These are phyloP conservation scores for Stephania japonica DNA, from an alignment of 164 flowering plant genomes.

Conservation along the genomic window DNA sequence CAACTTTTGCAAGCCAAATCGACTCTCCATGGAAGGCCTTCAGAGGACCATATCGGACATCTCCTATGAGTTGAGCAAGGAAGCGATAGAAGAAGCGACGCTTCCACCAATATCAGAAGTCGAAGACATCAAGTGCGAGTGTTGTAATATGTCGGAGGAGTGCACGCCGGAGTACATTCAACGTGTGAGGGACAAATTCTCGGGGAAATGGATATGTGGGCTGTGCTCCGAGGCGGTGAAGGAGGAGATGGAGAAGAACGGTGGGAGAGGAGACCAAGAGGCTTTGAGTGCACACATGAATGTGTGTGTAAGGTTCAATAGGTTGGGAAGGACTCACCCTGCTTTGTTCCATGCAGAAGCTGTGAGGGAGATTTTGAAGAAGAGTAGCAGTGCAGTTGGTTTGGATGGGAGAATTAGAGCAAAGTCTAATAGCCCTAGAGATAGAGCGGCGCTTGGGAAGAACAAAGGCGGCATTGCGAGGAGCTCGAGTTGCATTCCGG, in stretches of 20 bases:
- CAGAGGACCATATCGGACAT: slow-evolving; percentile 64
- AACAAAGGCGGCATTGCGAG: slow-evolving; percentile 42
- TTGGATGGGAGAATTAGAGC: slow-evolving; percentile 34
- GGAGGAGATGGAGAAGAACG: slow-evolving; percentile 61
- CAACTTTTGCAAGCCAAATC: slow-evolving; percentile 39
- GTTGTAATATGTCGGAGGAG: slow-evolving; percentile 77
- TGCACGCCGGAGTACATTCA: slow-evolving; percentile 62
- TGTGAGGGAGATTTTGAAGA: slow-evolving; percentile 64
- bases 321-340: slow-evolving; percentile 57
- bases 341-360: slow-evolving; percentile 61
- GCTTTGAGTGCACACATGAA: slow-evolving; percentile 60
- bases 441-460: slow-evolving; percentile 16
- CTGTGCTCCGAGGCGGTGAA: slow-evolving; percentile 68
- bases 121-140: slow-evolving; percentile 73
- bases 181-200: slow-evolving; percentile 38
- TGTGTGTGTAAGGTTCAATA: slow-evolving; percentile 56
- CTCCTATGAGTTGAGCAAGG: slow-evolving; percentile 51
- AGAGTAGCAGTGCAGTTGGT: slow-evolving; percentile 15
- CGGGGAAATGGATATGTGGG: slow-evolving; percentile 67
- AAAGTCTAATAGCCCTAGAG: slow-evolving; percentile 54
- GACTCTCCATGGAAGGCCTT: slow-evolving; percentile 41
- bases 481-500: slow-evolving; percentile 84
- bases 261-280: slow-evolving; percentile 57
- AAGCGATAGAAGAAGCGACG: slow-evolving; percentile 10
- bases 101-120: slow-evolving; percentile 64